Percentiles rank a stretch among this genome's conserved stretches.
phyloP scores from a whole-genome alignment of 352 stramenopile species.

The Phytophthora melonis region DNA sequence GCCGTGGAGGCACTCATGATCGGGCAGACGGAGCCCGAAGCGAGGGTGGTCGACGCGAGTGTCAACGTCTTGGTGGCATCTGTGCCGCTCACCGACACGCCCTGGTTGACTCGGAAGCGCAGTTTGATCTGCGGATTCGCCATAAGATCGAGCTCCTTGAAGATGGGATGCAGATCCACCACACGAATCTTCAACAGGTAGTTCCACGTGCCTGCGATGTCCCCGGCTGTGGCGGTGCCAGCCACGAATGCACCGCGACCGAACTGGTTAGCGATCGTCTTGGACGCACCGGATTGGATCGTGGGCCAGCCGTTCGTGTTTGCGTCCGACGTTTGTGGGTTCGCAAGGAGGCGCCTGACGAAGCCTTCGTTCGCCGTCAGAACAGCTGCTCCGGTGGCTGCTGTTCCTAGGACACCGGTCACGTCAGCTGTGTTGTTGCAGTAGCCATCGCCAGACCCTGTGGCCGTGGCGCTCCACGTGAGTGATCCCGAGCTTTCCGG shows the following conservation, averaged over 20 bases:
- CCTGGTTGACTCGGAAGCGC: not conserved
- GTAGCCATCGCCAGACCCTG: not conserved
- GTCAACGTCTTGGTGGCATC: no score
- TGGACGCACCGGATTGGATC: not conserved
- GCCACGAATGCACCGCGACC: not conserved
- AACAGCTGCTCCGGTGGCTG: no score
- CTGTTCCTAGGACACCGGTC: no score
- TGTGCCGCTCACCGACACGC: no score
- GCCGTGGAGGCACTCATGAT: no score
- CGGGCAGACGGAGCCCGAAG: no score
- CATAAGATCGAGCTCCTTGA: not conserved
- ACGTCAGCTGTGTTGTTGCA: no score
- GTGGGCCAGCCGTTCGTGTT: not conserved
- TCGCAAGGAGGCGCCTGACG: no score
- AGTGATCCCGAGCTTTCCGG: not conserved
- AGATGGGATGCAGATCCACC: not conserved
- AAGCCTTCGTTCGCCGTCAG: not conserved
- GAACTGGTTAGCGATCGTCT: not conserved
- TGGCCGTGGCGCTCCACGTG: no score
- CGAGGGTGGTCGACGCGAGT: no score
- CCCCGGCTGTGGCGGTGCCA: not conserved
- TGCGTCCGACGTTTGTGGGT: no score
- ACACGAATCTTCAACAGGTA: not conserved
- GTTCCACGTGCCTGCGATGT: not conserved
- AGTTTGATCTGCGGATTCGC: not conserved